Evolutionary conservation across 176 grass and related monocot genomes (phyloP).

Genomic region (Eragrostis curvula): DNA sequence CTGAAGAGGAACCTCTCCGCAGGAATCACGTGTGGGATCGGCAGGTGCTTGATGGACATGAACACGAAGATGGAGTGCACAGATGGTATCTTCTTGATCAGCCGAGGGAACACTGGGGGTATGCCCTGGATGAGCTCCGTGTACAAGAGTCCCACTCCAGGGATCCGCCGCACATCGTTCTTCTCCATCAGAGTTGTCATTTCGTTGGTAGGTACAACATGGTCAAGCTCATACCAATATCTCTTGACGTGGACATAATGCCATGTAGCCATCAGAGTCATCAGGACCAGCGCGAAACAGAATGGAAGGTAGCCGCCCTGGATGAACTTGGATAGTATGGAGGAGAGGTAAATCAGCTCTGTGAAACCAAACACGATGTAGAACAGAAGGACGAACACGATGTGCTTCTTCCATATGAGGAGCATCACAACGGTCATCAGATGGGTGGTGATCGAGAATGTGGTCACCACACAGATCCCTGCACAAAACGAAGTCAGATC

Average conservation of each 20-base stretch:
- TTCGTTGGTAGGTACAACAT: constrained; percentile 26
- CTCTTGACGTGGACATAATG: constrained; percentile 58
- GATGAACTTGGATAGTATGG: constrained; percentile 66
- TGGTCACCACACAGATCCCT: constrained; percentile 76
- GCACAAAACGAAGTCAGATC: neutral
- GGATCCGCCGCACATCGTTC: constrained; percentile 44
- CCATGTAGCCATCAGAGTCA: constrained; percentile 63
- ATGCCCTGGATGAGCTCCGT: constrained; percentile 79
- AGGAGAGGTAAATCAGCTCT: constrained; percentile 69
- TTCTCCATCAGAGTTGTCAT: constrained; percentile 37
- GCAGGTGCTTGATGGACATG: constrained; percentile 82
- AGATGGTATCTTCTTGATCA: constrained; percentile 66
- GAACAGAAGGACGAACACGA: constrained; percentile 53
- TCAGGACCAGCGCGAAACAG: constrained; percentile 48
- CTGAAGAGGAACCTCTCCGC: constrained; percentile 68
- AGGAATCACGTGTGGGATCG: constrained; percentile 47
- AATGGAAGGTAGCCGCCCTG: constrained; percentile 69
- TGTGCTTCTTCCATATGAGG: constrained; percentile 71
- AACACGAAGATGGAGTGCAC: constrained; percentile 70
- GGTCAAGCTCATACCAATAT: constrained; percentile 57
- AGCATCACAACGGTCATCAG: constrained; percentile 77
- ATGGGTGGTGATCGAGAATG: constrained; percentile 74
- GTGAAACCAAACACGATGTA: constrained; percentile 48
- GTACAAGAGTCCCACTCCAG: constrained; percentile 72
- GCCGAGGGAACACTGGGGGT: constrained; percentile 61